Evolutionary conservation across 352 stramenopile genomes (phyloP), one percentile per base, ranked within the genome.

Genomic region (Saprolegnia diclina): DNA sequence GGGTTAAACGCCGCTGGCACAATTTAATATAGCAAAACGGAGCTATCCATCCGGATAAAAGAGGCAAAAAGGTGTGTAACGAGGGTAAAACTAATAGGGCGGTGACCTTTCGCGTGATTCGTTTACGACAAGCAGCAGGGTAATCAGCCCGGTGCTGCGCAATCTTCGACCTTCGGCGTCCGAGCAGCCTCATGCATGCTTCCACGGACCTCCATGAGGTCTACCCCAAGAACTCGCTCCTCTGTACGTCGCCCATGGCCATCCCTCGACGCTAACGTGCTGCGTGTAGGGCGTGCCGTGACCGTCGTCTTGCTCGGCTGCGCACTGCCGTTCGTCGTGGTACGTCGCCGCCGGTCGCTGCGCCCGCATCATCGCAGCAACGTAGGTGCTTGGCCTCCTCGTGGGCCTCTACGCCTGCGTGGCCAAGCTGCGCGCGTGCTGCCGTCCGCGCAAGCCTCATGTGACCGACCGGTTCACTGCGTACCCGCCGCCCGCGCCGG

Each of bases 221-320:
- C 13, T 66, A 66, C 57, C 57, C 57, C 21, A 29, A 35, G 44
- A 66, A 66, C 57, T 55, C 57, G 14, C 38, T 55, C n/a, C n/a
- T 66, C n/a, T 66, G 57, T 66, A 66, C 40, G 24, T 10, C 16
- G 32, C 14, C n/a, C 22, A 50, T 48, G 42, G 13, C 13, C 42
- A 48, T 35, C 29, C 29, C 2, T 35, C 29, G 29, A 35, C 29
- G 29, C 29, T 2, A 35, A 35, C 5, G 29, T 35, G 29, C 29
- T 35, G 29, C 29, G 5, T 35, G 21, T 11, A 18, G 57, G n/a
- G 13, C 22, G 48, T 40, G 19, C 7, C 40, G n/a, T 32, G n/a
- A 21, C 13, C 18, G 29, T 38, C 21, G 18, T 66, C 57, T 14
- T 66, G 40, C 19, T 54, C 18, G 19, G 13, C 6, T 42, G 37